Percentiles rank a stretch among this genome's conserved stretches.
Evolutionary conservation across 371 early-diverging fungal species (phyloP).

Genomic region (Mucor mucedo): DNA sequence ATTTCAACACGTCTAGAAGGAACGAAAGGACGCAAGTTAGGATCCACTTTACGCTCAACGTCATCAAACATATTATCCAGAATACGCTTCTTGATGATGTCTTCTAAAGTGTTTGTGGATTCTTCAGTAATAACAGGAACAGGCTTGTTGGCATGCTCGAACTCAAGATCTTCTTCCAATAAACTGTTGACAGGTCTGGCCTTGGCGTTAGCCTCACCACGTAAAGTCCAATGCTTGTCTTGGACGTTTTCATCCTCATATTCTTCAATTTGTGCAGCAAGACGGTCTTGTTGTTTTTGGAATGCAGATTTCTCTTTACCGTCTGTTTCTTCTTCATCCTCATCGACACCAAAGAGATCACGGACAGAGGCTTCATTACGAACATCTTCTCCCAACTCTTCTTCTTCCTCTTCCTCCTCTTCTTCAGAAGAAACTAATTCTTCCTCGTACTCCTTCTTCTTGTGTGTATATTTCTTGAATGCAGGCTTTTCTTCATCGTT

Average conservation of each 20-base stretch:
- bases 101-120: constrained; percentile 86
- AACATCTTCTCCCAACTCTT: constrained; percentile 43
- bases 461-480: constrained; percentile 35
- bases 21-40: constrained; percentile 71
- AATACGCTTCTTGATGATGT: constrained; percentile 92
- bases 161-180: constrained; percentile 92
- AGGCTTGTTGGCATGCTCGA: constrained; percentile 89
- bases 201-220: constrained; percentile 81
- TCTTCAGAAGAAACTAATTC: constrained; percentile 47
- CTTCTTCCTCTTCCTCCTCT: constrained; percentile 52
- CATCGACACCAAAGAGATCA: constrained; percentile 61
- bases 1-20: constrained; percentile 83
- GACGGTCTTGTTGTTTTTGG: constrained; percentile 73
- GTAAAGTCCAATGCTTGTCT: constrained; percentile 73
- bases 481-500: constrained; percentile 30
- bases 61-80: constrained; percentile 86
- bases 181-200: constrained; percentile 92
- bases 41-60: constrained; percentile 84
- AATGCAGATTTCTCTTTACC: constrained; percentile 64
- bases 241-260: constrained; percentile 88
- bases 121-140: constrained; percentile 96
- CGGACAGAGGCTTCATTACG: constrained; percentile 45
- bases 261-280: constrained; percentile 64
- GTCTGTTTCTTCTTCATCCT: constrained; percentile 47
- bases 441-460: constrained; percentile 38